Base-by-base conservation (phyloP, 495 filamentous ascomycete species). In the Lindgomyces ingoldianus region DNA sequence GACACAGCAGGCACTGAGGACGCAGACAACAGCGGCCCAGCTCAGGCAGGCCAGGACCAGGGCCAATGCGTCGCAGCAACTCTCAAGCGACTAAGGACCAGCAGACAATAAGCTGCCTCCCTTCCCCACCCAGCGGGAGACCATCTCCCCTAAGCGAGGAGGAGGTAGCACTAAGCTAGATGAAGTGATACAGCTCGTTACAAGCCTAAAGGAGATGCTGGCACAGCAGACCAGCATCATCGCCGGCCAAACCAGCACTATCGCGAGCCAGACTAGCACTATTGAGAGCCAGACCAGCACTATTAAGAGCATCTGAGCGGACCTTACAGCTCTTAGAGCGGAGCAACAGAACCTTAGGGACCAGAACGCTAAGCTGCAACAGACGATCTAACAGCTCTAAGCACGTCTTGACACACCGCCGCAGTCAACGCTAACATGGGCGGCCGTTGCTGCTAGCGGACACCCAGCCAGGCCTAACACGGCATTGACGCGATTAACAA, bases 1-100 rank as follows among this genome's bases (percentile, higher is more conserved):
- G 55, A 36, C 36, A 6, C 55, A 58, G 41, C 55, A 58, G 24
- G 14, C 55, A 58, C 19, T 47, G 22, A 29, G 41, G 25, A 58
- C 55, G 14, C 41, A 46, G 55, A 58, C 55, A 47, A 58, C 41
- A 46, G 41, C 55, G 44, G 25, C 41, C 27, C 55, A 56, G 21
- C 25, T 22, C 47, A 26, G 61, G 63, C 56, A 22, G 21, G 44
- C 16, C 44, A 47, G 18, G 6, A 47, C 18, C 21, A 47, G 6
- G 4, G 44, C 44, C 14, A 47, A n/a, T n/a, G n/a, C n/a, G n/a
- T n/a, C n/a, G n/a, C n/a, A n/a, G n/a, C n/a, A n/a, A n/a, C n/a
- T n/a, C n/a, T n/a, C n/a, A n/a, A n/a, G n/a, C n/a, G n/a, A n/a
- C n/a, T n/a, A n/a, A n/a, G n/a, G n/a, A n/a, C n/a, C n/a, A n/a